Conservation (phyloP, 1,139 yeast genomes). For the Lizanozyma gosingica region DNA sequence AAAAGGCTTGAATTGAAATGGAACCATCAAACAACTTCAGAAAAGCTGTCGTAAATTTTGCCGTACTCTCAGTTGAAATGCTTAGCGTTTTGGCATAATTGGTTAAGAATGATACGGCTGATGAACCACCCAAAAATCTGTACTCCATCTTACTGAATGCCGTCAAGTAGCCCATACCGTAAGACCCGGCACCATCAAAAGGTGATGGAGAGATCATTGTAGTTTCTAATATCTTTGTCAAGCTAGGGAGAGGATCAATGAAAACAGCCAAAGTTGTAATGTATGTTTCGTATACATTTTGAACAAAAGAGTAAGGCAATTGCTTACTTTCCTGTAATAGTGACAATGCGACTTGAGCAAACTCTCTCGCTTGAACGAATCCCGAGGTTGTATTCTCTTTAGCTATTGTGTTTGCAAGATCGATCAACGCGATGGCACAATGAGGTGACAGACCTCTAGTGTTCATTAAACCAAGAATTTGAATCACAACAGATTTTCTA, state of each 20-base stretch:
- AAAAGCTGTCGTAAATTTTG: background rate
- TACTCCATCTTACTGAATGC: background rate
- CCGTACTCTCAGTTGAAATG: background rate
- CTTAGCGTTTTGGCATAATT: background rate
- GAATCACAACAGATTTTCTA: slow-evolving; percentile 17
- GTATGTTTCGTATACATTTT: slow-evolving; percentile 36
- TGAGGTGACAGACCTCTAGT: slow-evolving; percentile 18
- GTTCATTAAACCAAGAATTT: slow-evolving; percentile 16
- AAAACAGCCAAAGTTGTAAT: slow-evolving; percentile 34
- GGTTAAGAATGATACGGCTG: background rate
- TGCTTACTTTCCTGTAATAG: slow-evolving; percentile 27
- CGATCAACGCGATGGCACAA: slow-evolving; percentile 21
- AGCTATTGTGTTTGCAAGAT: slow-evolving; percentile 28
- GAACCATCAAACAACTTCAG: slow-evolving; percentile 13
- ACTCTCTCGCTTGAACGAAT: slow-evolving; percentile 19
- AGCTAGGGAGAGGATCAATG: slow-evolving; percentile 32
- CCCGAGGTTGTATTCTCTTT: slow-evolving; percentile 24
- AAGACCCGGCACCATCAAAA: background rate
- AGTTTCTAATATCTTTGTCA: slow-evolving; percentile 18
- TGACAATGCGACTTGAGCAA: slow-evolving; percentile 26
- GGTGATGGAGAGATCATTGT: background rate
- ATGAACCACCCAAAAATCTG: background rate
- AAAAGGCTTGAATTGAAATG: slow-evolving; percentile 11
- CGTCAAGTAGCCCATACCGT: background rate
- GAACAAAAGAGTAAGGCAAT: slow-evolving; percentile 28